A percentile compares a stretch with the other conserved stretches of the same genome.
Conservation (phyloP, 2,329 filamentous ascomycete genomes). For the Emmonsiellopsis sp. region DNA sequence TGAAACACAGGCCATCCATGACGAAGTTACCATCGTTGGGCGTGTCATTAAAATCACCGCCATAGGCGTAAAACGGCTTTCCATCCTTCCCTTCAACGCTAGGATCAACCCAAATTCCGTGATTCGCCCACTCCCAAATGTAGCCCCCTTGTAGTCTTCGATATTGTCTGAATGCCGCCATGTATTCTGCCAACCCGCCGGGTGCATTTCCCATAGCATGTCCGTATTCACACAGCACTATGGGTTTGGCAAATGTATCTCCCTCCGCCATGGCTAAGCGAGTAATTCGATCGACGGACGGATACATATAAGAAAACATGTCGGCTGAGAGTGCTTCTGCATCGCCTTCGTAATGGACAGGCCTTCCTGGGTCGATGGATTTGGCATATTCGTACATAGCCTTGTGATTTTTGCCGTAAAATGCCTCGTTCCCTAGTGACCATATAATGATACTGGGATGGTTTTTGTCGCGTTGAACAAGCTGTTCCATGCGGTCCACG, state of each 20-base stretch:
- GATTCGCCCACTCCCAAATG: constrained; percentile 60
- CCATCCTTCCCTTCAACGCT: constrained; percentile 16
- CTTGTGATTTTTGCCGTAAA: constrained; percentile 59
- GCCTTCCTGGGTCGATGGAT: constrained; percentile 47
- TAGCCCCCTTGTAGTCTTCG: constrained; percentile 57
- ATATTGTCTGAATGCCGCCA: constrained; percentile 53
- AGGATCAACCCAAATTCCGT: constrained; percentile 45
- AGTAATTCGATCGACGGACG: constrained; percentile 44
- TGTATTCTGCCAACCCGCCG: constrained; percentile 59
- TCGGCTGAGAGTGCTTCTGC: constrained; percentile 51
- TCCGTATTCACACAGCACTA: constrained; percentile 42
- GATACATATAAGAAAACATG: constrained; percentile 62
- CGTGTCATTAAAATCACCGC: constrained; percentile 53
- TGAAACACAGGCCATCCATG: constrained; percentile 51
- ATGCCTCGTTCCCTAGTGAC: constrained; percentile 66
- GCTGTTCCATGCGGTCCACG: constrained; percentile 55
- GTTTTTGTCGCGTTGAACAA: constrained; percentile 62
- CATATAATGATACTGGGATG: constrained; percentile 63
- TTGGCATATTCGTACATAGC: constrained; percentile 60
- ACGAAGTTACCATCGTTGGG: constrained; percentile 55
- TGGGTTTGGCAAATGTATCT: constrained; percentile 40
- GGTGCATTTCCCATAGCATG: constrained; percentile 69
- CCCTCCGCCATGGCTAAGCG: constrained; percentile 35
- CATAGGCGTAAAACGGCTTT: constrained; percentile 48
- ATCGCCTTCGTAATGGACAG: constrained; percentile 61